Evolutionary conservation across 75 land plant genomes (phyloP), one percentile per base, ranked within the genome.

Genomic region (Selaginella moellendorffii): DNA sequence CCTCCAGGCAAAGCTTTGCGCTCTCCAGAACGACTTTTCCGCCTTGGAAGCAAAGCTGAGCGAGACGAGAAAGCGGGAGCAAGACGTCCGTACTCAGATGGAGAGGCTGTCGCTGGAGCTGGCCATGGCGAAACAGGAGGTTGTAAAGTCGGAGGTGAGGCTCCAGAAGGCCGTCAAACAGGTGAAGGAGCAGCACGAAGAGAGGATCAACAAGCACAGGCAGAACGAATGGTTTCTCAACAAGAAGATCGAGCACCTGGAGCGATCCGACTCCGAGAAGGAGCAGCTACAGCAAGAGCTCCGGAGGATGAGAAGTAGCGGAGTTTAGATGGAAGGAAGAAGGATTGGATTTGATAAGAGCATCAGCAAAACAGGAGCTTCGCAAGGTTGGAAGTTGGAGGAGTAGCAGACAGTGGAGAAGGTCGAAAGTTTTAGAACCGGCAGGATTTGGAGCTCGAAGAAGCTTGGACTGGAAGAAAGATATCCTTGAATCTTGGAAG

Each of bases 91-190:
- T 0, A 25, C 24, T 18, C 64, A 56, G 62, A 30, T 72, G 24
- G 36, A 69, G 61, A 68, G 52, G 1, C 26, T 72, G 61, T 54
- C 18, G n/a, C 31, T 69, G 29, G 74, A 72, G 30, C 53, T 72
- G 5, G 17, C n/a, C 58, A 19, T 72, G 29, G 72, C 74, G 36
- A 72, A 72, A 59, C 73, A 72, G 73, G 74, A 72, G 65, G 72
- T 72, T 26, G 63, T 70, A 20, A 72, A 72, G 24, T 72, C 64
- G 26, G 74, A 72, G 29, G 64, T 72, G 8, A 54, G 74, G 17
- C 10, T 69, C 28, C 74, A 72, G 54, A 68, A 72, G 27, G 46
- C 30, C 14, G 29, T 72, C 28, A 68, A 69, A 25, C 64, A 72
- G 31, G 28, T 28, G 2, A 54, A 68, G 52, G 74, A 69, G 25